Base-by-base conservation (phyloP, 2,329 filamentous ascomycete genomes). In the Arthrobotrys iridis region DNA sequence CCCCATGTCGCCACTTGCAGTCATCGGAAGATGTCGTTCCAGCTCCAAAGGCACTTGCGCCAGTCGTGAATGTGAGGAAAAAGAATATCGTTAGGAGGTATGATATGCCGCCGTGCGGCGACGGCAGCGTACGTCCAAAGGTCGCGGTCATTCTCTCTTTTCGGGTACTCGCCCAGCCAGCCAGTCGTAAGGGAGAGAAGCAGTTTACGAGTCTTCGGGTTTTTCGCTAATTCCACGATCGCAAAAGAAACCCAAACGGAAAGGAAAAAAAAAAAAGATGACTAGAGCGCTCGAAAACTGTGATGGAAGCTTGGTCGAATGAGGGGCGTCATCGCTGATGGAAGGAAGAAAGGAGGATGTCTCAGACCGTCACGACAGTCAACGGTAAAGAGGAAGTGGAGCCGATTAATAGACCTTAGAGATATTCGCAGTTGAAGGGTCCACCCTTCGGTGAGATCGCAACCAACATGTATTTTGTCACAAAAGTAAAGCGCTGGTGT, bases 1-100 rank as follows among this genome's bases (percentile, higher is more conserved):
- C 68, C 45, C 68, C 68, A 73, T 73, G 68, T 60, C 68, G 68
- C 68, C 68, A 73, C 60, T 73, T 73, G 60, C 68, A 73, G 24
- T 73, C 68, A 37, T 73, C 68, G 60, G 68, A 73, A 60, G 68
- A 73, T 26, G 68, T 73, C n/a, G 68, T 55, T 8, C 68, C 68
- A 43, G 68, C 68, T 60, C 68, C 68, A 60, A 73, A 73, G 50
- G 68, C 68, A 28, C 41, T 66, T 45, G 68, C 68, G 68, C 68
- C 68, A 2, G 68, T 73, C 30, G 68, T 65, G 52, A 73, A 73
- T 18, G 41, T 7, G 52, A 66, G 58, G 50, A 73, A 73, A 45
- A 73, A 43, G 22, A 66, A 37, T 59, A 73, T 73, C 33, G 68
- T 73, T 20, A 73, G 41, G 11, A 73, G 40, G 43, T 66, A 73